Base-by-base conservation (phyloP, 208 protist genomes). In the Vickermania ingenoplastis region DNA sequence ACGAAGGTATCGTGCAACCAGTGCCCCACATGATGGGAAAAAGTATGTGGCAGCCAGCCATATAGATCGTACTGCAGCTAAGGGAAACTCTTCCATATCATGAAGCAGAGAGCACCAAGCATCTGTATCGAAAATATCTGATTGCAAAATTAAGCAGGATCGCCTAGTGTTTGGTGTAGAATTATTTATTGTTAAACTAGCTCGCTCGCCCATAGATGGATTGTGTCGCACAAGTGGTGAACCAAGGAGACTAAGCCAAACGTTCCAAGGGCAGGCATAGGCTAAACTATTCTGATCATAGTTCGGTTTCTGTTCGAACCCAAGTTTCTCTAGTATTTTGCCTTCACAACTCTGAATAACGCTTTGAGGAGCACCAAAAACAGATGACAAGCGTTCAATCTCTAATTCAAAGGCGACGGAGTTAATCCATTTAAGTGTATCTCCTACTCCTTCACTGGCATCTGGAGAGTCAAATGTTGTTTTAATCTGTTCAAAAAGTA, bases 261-360 rank as follows among this genome's bases (percentile, higher is more conserved):
- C 69, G 53, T 89, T 85, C 87, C 87, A 94, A 23, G 83, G 87
- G 45, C 76, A 91, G 7, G 72, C 62, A 24, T 81, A 77, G 28
- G 79, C 69, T 41, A 71, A 62, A 45, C 53, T 51, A 24, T 76
- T 80, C 56, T 87, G 80, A 17, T 57, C 61, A 17, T 82, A 69
- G 23, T 31, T 28, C 1, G 83, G 87, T 29, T 72, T 51, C 21
- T 67, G 61, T 13, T 75, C 65, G 21, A 91, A 25, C 5, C 87
- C 87, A 3, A 94, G 67, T 0, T 71, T 59, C 31, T 56, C 61
- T 26, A 82, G 31, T 2, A 74, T 51, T 7, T 61, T 36, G 1
- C 61, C 53, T 24, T 53, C 45, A 3, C 61, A 45, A 5, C 51
- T 53, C 22, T 62, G 49, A 17, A 72, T 45, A 2, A 65, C 62